Percentiles rank a stretch among this genome's conserved stretches.
Conservation (phyloP, 352 stramenopile species). For the Phytopythium boreale region DNA sequence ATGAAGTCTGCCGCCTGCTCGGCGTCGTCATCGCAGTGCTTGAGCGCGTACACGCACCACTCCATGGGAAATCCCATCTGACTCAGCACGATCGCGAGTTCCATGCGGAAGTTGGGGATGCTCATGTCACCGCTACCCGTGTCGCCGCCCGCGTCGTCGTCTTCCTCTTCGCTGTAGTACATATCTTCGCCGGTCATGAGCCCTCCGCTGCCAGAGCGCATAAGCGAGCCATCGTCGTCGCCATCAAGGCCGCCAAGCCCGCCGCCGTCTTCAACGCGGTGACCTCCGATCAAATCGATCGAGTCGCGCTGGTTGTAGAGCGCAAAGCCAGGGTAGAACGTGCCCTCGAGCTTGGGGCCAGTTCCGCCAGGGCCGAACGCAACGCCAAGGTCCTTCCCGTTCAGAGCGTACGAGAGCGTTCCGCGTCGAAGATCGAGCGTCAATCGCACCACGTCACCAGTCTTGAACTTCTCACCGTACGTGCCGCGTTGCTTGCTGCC, state of each 20-base stretch:
- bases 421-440: slow-evolving; percentile 80
- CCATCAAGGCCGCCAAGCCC: slow-evolving; percentile 16
- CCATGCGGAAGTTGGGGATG: slow-evolving; percentile 85
- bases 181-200: slow-evolving; percentile 49
- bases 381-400: slow-evolving; percentile 87
- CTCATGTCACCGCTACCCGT: slow-evolving; percentile 11
- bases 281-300: slow-evolving; percentile 80
- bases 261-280: slow-evolving; percentile 72
- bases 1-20: slow-evolving; percentile 84
- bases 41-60: slow-evolving; percentile 81
- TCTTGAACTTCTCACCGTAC: slow-evolving; percentile 91
- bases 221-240: slow-evolving; percentile 19
- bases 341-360: slow-evolving; percentile 82
- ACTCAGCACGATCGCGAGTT: slow-evolving; percentile 70
- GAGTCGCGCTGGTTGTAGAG: slow-evolving; percentile 88
- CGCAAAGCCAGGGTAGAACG: slow-evolving; percentile 83
- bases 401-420: slow-evolving; percentile 85
- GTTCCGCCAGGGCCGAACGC: slow-evolving; percentile 86
- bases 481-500: slow-evolving; percentile 88
- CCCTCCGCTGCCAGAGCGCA: slow-evolving; percentile 26
- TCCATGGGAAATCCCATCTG: slow-evolving; percentile 89
- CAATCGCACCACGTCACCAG: slow-evolving; percentile 76
- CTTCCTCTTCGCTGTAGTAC: slow-evolving; percentile 85
- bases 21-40: slow-evolving; percentile 80
- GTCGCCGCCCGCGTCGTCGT: slow-evolving; percentile 36